phyloP scores from a whole-genome alignment of 306 rosid species.

The Lupinus albus region DNA sequence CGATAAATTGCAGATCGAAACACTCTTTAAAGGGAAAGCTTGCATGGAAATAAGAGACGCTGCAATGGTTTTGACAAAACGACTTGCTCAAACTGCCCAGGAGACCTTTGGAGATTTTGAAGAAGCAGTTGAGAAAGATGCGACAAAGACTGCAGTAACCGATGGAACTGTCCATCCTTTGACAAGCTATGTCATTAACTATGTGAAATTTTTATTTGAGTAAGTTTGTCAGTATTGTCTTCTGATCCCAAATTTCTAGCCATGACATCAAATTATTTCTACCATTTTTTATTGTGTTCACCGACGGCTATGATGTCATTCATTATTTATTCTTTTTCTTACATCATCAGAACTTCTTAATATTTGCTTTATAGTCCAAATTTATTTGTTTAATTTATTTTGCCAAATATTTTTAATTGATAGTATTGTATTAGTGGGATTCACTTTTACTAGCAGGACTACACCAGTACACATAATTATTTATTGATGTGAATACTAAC shows the following conservation, averaged over 20 bases:
- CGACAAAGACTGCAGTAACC: slow-evolving; percentile 90
- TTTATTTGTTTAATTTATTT: not conserved
- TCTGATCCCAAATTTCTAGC: slow-evolving; percentile 13
- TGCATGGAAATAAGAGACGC: slow-evolving; percentile 81
- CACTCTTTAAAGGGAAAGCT: slow-evolving; percentile 82
- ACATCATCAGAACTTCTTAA: not conserved
- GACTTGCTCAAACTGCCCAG: slow-evolving; percentile 88
- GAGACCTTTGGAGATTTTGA: slow-evolving; percentile 96
- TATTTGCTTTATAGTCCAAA: slow-evolving; percentile 9
- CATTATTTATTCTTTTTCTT: slow-evolving; percentile 19
- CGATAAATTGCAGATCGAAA: slow-evolving; percentile 65
- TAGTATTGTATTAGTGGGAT: slow-evolving; percentile 4
- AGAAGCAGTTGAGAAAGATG: slow-evolving; percentile 95
- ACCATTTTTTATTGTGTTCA: slow-evolving; percentile 19
- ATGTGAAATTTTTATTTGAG: slow-evolving; percentile 95
- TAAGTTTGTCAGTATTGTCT: slow-evolving; percentile 51
- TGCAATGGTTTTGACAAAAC: slow-evolving; percentile 79
- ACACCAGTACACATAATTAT: not conserved
- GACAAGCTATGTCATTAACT: slow-evolving; percentile 95
- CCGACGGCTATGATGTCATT: slow-evolving; percentile 3
- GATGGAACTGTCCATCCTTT: slow-evolving; percentile 99
- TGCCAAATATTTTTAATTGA: not conserved
- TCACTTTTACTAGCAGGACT: not conserved
- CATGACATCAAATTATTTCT: slow-evolving; percentile 7
- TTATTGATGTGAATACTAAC: not conserved